Base-by-base conservation (phyloP, 2,329 filamentous ascomycete genomes). In the Neoscytalidium dimidiatum region DNA sequence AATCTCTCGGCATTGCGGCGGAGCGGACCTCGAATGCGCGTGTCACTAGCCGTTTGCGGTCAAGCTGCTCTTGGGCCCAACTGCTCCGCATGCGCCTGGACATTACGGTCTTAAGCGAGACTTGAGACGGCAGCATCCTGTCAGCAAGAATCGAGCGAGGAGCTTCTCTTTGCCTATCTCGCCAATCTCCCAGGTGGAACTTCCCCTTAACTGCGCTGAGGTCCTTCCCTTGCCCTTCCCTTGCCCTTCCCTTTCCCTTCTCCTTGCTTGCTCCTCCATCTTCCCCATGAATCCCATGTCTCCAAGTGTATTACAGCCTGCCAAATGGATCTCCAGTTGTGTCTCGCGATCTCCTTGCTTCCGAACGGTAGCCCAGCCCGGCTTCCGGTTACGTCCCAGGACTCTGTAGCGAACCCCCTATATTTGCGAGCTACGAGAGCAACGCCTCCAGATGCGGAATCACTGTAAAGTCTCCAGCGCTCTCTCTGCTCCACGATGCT, bases 1-100 rank as follows among this genome's bases (percentile, higher is more conserved):
- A 43, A 58, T 58, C 53, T 46, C 56, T 60, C 56, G 56, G 56
- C 56, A 46, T 60, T 60, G 56, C 41, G 56, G 56, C 56, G 56
- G 56, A 60, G 56, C 56, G 41, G 56, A 33, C 23, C 7, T 48
- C 38, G 56, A 35, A 60, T 46, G 56, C 35, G 35, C 35, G 53
- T 43, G 53, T 35, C 23, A 43, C 53, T 58, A 44, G 53, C 53
- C 23, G 23, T 17, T 56, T 56, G 52, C 21, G 33, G 52, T 28
- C 52, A 56, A 56, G 52, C 52, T 41, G 52, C 52, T 56, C 52
- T 56, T 56, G 31, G 52, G 52, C 17, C 28, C 49, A 29, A 19
- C 52, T 56, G 31, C 52, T 52, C 51, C 51, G 21, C n/a, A 17
- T 38, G 33, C n/a, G 23, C 46, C 49, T 31, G 51, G 31, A 26